Evolutionary conservation across 2,329 filamentous ascomycete genomes (phyloP), one percentile per base, ranked within the genome.

Genomic region (Amylocarpus encephaloides): DNA sequence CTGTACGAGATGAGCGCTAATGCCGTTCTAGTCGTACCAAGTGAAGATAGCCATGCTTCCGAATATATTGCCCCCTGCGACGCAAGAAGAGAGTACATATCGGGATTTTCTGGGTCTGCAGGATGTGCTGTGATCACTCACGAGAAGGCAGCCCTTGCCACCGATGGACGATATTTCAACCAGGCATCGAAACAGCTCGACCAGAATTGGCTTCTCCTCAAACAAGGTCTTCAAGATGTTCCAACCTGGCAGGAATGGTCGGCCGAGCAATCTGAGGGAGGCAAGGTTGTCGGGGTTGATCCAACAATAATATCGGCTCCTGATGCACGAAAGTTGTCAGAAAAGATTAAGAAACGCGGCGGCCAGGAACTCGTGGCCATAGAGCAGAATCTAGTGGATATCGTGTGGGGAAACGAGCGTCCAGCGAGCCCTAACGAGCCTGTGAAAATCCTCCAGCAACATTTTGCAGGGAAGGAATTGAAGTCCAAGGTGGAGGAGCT

Each of bases 11-110:
- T 53, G 52, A 49, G 35, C 39, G 45, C 53, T 58, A 50, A 58
- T 33, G 56, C 57, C 62, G 71, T 77, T 48, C 44, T 66, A 97
- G 92, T 98, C 65, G 80, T 97, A 6, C 93, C 93, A 0, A 96
- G 92, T 32, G 93, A 97, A 78, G 93, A 98, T 68, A 92, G 88
- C 66, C 93, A 98, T 68, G 88, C 92, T 60, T 97, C 92, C 59
- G 93, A 98, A 73, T 98, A 98, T 70, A 96, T 96, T 68, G 93
- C 93, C 45, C 83, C 85, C n/a, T 95, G 89, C 67, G 93, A 98
- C 73, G 91, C 80, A 54, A 83, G 93, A 59, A 84, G 93, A 74
- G 88, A 85, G 66, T 96, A 85, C 65, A 95, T 98, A 61, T 91
- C 83, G 54, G 92, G 93, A 22, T 98, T 98, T 70, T 89, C 88